These are phyloP conservation scores for Rhizopogon roseolus DNA, from an alignment of 768 basidiomycete species.

Conservation along the genomic window DNA sequence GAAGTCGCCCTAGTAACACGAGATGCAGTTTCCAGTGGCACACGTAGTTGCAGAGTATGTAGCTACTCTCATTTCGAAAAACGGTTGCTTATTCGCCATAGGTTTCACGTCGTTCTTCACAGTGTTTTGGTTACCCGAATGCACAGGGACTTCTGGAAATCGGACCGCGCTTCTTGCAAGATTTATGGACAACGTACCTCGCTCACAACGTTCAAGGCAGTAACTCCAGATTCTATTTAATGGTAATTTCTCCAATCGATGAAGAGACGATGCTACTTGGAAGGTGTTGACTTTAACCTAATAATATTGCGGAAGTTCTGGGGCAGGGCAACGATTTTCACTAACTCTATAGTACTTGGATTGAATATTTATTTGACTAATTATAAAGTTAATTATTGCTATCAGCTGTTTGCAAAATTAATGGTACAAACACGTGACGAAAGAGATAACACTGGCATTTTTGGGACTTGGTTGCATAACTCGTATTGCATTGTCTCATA, in stretches of 20 bases:
- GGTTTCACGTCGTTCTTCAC: not conserved
- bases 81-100: not conserved
- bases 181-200: not conserved
- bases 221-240: not conserved
- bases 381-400: no score
- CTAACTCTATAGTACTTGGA: no score
- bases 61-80: not conserved
- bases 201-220: not conserved
- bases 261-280: no score
- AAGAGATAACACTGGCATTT: no score
- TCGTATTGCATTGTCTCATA: no score
- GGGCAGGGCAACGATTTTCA: no score
- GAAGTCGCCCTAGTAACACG: not conserved
- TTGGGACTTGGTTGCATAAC: no score
- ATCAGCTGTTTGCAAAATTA: no score
- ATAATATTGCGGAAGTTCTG: no score
- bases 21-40: not conserved
- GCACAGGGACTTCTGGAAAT: not conserved
- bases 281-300: no score
- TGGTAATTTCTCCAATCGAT: not conserved
- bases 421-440: no score
- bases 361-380: no score
- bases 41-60: not conserved
- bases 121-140: not conserved
- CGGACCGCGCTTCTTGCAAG: not conserved